Conservation (phyloP, 192 early-diverging fungal genomes). For the Backusella westeae region DNA sequence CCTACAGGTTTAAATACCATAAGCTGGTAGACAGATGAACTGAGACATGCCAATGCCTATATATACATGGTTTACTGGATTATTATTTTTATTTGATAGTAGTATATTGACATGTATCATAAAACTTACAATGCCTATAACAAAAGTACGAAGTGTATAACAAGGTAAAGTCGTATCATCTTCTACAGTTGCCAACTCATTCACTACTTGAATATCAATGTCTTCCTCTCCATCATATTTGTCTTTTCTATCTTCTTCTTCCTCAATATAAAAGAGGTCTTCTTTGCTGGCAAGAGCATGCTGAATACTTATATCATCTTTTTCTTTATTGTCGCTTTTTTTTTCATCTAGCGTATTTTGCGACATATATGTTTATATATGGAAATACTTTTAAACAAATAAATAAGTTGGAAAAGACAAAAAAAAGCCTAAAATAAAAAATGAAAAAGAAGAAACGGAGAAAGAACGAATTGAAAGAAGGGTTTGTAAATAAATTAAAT, state of each 20-base stretch:
- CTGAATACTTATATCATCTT: background rate
- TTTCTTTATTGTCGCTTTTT: background rate
- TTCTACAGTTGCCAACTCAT: slow-evolving; percentile 26
- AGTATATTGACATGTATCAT: background rate
- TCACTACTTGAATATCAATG: slow-evolving; percentile 18
- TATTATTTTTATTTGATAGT: background rate
- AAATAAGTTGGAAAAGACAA: background rate
- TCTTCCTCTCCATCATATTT: slow-evolving; percentile 13
- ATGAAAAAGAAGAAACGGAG: background rate
- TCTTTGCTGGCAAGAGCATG: background rate
- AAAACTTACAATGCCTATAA: slow-evolving; percentile 54
- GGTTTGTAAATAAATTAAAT: background rate
- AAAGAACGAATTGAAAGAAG: background rate
- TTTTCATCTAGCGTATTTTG: background rate
- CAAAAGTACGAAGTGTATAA: slow-evolving; percentile 64
- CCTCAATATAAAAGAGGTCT: background rate
- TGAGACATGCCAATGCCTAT: slow-evolving; percentile 42
- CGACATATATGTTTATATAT: background rate
- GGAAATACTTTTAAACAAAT: background rate
- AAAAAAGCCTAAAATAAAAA: background rate
- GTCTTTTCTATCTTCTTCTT: background rate
- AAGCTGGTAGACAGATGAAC: slow-evolving; percentile 68
- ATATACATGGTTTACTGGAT: background rate
- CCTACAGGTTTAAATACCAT: slow-evolving; percentile 81
- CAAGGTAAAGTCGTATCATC: slow-evolving; percentile 60